Conservation (phyloP, 768 basidiomycete species). For the Multifurca ochricompacta region DNA sequence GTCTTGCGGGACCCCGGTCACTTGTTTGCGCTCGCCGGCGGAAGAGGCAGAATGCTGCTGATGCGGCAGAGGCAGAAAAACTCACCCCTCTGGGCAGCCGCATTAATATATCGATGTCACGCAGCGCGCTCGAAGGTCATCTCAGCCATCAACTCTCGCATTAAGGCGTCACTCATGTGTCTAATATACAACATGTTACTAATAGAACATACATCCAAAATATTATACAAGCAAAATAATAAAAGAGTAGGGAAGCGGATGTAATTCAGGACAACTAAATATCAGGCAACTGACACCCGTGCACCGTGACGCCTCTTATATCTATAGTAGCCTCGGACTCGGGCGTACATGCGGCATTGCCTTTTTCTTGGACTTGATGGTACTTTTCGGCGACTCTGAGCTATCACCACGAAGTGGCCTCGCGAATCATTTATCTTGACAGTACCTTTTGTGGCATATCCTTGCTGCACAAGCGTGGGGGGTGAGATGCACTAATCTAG, state of each 20-base stretch:
- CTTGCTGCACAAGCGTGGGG: neutral
- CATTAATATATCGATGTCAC: neutral
- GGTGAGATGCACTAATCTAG: no score
- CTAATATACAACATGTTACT: neutral
- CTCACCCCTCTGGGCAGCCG: neutral
- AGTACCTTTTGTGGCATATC: neutral
- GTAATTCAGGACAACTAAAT: no score
- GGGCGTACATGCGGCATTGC: no score
- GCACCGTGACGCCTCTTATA: no score
- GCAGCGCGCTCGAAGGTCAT: neutral
- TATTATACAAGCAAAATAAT: no score
- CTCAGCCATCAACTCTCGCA: neutral
- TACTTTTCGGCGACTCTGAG: neutral
- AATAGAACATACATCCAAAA: no score
- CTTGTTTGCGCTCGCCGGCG: neutral
- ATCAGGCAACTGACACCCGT: no score
- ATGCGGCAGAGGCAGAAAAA: neutral
- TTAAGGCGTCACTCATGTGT: slow-evolving; percentile 11
- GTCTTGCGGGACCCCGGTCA: neutral
- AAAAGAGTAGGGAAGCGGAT: no score
- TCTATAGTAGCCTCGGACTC: no score
- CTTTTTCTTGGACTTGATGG: no score
- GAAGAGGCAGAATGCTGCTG: neutral
- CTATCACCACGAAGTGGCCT: neutral
- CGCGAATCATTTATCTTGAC: neutral